Evolutionary conservation across 495 filamentous ascomycete genomes (phyloP).

Genomic region (Tetracladium marchalianum): DNA sequence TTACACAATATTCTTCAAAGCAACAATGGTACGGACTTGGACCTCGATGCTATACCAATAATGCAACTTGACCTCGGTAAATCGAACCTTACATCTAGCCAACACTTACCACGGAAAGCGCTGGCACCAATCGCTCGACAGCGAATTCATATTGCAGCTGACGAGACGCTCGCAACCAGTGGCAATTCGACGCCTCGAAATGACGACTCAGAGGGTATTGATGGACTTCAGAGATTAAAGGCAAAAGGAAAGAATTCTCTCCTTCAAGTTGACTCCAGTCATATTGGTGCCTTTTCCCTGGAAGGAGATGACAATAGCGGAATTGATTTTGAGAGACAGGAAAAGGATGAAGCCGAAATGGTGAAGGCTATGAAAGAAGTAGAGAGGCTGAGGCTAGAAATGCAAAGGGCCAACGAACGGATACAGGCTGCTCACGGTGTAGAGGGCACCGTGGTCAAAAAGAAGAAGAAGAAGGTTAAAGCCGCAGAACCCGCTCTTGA

Average conservation of each 20-base stretch:
- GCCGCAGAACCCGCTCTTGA: slow-evolving; percentile 6
- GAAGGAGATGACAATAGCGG: slow-evolving; percentile 33
- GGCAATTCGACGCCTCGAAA: slow-evolving; percentile 23
- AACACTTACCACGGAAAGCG: slow-evolving; percentile 17
- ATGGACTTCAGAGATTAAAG: slow-evolving; percentile 21
- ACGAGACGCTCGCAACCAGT: slow-evolving; percentile 19
- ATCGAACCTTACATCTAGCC: slow-evolving; percentile 16
- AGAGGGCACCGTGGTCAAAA: slow-evolving; percentile 68
- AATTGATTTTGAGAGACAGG: slow-evolving; percentile 35
- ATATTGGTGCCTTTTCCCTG: slow-evolving; percentile 55
- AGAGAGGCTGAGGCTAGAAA: slow-evolving; percentile 72
- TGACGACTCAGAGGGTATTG: slow-evolving; percentile 24
- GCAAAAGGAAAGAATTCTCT: slow-evolving; percentile 43
- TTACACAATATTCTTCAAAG: slow-evolving; percentile 60
- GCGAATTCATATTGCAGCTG: slow-evolving; percentile 27
- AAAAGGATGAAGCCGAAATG: slow-evolving; percentile 70
- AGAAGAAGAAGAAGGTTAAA: slow-evolving; percentile 57
- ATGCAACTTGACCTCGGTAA: slow-evolving; percentile 74
- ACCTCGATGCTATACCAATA: slow-evolving; percentile 90
- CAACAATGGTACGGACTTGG: slow-evolving; percentile 63
- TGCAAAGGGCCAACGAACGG: slow-evolving; percentile 83
- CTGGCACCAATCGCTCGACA: slow-evolving; percentile 10
- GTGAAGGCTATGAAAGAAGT: slow-evolving; percentile 74
- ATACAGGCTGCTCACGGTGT: slow-evolving; percentile 61
- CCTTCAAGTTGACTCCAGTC: slow-evolving; percentile 78